Conservation (phyloP, 805 yeast genomes). For the Saccharomycopsis oosterbeekiorum region DNA sequence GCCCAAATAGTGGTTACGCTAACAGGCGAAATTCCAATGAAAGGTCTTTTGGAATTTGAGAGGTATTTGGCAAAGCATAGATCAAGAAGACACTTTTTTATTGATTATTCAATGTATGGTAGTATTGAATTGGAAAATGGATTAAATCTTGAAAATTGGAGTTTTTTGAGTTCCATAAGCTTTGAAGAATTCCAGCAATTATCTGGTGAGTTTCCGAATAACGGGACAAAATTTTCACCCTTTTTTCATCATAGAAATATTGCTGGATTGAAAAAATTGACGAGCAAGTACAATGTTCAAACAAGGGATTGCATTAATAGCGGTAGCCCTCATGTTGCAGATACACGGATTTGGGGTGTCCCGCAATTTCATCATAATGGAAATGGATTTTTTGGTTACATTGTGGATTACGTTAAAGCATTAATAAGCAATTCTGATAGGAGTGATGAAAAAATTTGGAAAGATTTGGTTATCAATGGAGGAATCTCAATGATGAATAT, state of each 20-base stretch:
- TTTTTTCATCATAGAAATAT: neutral
- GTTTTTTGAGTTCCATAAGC: neutral
- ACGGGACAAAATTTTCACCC: neutral
- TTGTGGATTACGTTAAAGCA: neutral
- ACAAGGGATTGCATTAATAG: slow-evolving; percentile 16
- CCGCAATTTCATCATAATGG: slow-evolving; percentile 2
- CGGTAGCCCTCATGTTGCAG: neutral
- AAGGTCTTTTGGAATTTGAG: slow-evolving; percentile 25
- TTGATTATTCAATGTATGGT: slow-evolving; percentile 27
- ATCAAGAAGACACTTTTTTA: slow-evolving; percentile 28
- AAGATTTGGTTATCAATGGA: slow-evolving; percentile 9
- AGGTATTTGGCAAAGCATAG: neutral
- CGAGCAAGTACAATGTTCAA: neutral
- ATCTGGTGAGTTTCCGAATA: neutral
- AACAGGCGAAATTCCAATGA: slow-evolving; percentile 55
- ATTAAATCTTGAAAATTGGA: neutral
- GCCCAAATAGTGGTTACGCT: slow-evolving; percentile 55
- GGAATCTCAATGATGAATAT: slow-evolving; percentile 15
- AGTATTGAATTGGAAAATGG: neutral
- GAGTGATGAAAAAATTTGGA: slow-evolving; percentile 7
- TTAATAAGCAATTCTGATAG: neutral
- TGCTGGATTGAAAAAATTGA: neutral
- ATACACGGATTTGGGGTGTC: slow-evolving; percentile 17
- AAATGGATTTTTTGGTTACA: neutral
- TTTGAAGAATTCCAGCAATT: neutral